phyloP scores from a whole-genome alignment of 1,139 yeast genomes.

The Nakaseomyces uthaithaninus region DNA sequence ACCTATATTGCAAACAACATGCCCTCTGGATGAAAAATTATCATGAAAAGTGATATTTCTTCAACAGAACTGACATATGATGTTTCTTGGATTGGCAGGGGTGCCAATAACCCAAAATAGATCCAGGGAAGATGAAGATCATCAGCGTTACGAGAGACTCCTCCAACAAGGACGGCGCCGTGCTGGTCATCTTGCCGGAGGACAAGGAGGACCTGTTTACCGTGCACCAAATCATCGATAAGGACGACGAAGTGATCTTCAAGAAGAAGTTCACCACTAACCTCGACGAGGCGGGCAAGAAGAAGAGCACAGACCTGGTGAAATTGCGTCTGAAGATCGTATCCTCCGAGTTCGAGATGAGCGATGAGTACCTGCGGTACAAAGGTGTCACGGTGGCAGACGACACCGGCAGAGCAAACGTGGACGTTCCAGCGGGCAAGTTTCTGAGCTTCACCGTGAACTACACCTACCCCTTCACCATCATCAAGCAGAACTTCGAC shows the following conservation, averaged over 20 bases:
- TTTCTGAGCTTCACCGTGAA: conserved; percentile 81
- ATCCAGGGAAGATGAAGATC: conserved; percentile 5
- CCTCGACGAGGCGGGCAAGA: conserved; percentile 22
- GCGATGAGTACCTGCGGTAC: conserved; percentile 64
- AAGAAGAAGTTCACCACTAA: conserved; percentile 38
- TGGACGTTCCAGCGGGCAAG: conserved; percentile 72
- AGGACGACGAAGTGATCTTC: conserved; percentile 63
- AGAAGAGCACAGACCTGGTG: conserved; percentile 20
- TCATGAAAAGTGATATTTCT: no score
- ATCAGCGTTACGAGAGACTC: conserved; percentile 2
- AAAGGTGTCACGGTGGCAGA: conserved; percentile 70
- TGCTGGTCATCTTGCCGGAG: conserved; percentile 57
- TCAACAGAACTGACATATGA: no score
- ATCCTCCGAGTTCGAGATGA: conserved; percentile 65
- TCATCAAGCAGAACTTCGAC: conserved; percentile 76
- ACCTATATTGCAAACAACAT: no score
- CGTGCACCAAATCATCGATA: conserved; percentile 64
- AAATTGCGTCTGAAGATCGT: conserved; percentile 42
- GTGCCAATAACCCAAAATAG: background rate
- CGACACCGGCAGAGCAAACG: conserved; percentile 34
- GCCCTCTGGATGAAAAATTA: no score
- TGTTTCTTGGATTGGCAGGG: no score
- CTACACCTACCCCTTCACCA: conserved; percentile 54
- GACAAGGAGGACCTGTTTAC: conserved; percentile 91
- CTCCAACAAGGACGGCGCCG: conserved; percentile 14